These are phyloP conservation scores for Lyophyllum shimeji DNA, from an alignment of 768 basidiomycete genomes.

Conservation along the genomic window DNA sequence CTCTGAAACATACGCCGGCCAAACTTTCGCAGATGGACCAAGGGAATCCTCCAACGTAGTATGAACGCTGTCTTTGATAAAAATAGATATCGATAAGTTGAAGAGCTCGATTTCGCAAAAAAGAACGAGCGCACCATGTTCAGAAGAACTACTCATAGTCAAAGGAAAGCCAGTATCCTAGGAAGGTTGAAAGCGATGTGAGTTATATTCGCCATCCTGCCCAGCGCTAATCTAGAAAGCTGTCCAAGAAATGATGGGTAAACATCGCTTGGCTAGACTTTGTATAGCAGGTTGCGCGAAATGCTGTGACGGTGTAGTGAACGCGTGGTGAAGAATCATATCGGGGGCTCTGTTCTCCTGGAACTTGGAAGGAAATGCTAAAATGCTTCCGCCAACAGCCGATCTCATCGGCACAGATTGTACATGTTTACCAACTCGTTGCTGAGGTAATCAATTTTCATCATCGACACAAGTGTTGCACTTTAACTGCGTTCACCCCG, in stretches of 20 bases:
- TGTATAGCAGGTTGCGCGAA: neutral
- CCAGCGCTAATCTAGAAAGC: neutral
- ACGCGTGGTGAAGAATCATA: neutral
- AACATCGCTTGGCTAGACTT: neutral
- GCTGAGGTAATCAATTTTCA: neutral
- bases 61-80: neutral
- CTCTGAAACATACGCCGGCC: conserved; percentile 16
- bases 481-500: too few relatives aligned
- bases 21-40: conserved; percentile 3
- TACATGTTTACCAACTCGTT: neutral
- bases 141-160: neutral
- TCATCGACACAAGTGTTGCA: neutral
- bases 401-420: neutral
- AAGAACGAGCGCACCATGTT: neutral
- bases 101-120: neutral
- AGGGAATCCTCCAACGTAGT: neutral
- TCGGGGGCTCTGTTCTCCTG: too few relatives aligned
- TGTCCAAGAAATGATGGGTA: neutral
- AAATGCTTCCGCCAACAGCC: too few relatives aligned
- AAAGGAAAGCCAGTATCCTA: too few relatives aligned
- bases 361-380: too few relatives aligned
- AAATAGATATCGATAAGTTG: neutral
- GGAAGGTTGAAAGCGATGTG: neutral
- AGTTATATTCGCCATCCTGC: neutral
- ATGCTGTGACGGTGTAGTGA: neutral